These are phyloP conservation scores for Lasiosphaeria ovina DNA, from an alignment of 495 filamentous ascomycete genomes.

Conservation along the genomic window DNA sequence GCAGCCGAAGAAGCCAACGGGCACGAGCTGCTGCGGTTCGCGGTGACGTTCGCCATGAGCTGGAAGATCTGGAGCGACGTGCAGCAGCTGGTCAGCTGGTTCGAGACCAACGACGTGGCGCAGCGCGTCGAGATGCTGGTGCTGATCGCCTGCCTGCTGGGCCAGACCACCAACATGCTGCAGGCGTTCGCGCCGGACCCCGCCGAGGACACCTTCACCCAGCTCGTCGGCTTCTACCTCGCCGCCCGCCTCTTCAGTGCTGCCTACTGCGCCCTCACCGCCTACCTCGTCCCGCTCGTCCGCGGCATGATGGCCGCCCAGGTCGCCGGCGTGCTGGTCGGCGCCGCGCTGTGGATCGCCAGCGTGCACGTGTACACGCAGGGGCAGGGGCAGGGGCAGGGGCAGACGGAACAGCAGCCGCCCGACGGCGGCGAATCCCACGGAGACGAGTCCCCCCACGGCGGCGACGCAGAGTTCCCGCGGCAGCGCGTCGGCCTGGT, in stretches of 20 bases:
- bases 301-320: slow-evolving; percentile 51
- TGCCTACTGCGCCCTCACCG: slow-evolving; percentile 40
- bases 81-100: slow-evolving; percentile 51
- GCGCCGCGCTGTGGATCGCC: slow-evolving; percentile 52
- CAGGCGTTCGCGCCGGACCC: slow-evolving; percentile 40
- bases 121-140: slow-evolving; percentile 54
- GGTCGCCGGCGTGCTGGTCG: slow-evolving; percentile 35
- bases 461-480: too few relatives aligned
- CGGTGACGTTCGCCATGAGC: slow-evolving; percentile 54
- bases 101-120: slow-evolving; percentile 57
- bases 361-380: slow-evolving; percentile 50
- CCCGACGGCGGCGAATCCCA: too few relatives aligned
- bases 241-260: slow-evolving; percentile 51
- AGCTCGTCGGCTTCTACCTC: slow-evolving; percentile 56
- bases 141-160: slow-evolving; percentile 54
- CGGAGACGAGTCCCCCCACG: too few relatives aligned
- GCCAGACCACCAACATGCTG: slow-evolving; percentile 56
- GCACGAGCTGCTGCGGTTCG: slow-evolving; percentile 48
- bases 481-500: slow-evolving; percentile 36
- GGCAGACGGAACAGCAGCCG: too few relatives aligned
- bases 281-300: slow-evolving; percentile 51
- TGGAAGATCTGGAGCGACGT: slow-evolving; percentile 63
- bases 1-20: slow-evolving; percentile 52
- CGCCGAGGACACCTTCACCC: slow-evolving; percentile 45
- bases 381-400: slow-evolving; percentile 22